Evolutionary conservation across 2,329 filamentous ascomycete species (phyloP).

Genomic region (Amauroascus niger): DNA sequence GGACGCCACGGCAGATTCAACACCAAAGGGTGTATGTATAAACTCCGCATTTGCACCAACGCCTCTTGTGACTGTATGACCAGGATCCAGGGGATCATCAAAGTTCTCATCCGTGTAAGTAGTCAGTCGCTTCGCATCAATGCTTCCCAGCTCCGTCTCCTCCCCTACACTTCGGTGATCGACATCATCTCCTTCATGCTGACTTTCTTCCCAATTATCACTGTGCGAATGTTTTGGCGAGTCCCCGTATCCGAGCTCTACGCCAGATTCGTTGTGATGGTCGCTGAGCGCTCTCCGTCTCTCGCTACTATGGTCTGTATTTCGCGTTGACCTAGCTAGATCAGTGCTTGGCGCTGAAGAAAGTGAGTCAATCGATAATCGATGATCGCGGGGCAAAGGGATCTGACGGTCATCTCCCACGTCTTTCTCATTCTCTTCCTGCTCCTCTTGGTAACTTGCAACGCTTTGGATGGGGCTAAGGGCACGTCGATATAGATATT

Average conservation of each 20-base stretch:
- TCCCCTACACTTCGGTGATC: conserved; percentile 14
- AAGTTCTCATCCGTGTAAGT: conserved; percentile 48
- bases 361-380: conserved; percentile 49
- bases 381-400: conserved; percentile 21
- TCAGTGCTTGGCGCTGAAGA: conserved; percentile 51
- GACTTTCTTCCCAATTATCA: conserved; percentile 23
- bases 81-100: conserved; percentile 48
- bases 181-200: conserved; percentile 20
- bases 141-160: conserved; percentile 28
- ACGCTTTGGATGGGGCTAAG: conserved; percentile 88
- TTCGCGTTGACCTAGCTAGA: conserved; percentile 46
- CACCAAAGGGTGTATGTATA: conserved; percentile 59
- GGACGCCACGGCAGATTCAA: conserved; percentile 86
- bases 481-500: conserved; percentile 40
- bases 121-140: conserved; percentile 44
- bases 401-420: conserved; percentile 36
- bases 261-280: conserved; percentile 30
- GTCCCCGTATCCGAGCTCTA: conserved; percentile 33
- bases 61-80: conserved; percentile 60
- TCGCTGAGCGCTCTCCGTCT: conserved; percentile 42
- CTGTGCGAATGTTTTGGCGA: conserved; percentile 22
- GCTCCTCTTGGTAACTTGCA: conserved; percentile 69
- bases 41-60: conserved; percentile 66
- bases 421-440: conserved; percentile 52
- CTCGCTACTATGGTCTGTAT: conserved; percentile 45